Evolutionary conservation across 2,329 filamentous ascomycete genomes (phyloP).

Genomic region (Trichothecium sympodiale): DNA sequence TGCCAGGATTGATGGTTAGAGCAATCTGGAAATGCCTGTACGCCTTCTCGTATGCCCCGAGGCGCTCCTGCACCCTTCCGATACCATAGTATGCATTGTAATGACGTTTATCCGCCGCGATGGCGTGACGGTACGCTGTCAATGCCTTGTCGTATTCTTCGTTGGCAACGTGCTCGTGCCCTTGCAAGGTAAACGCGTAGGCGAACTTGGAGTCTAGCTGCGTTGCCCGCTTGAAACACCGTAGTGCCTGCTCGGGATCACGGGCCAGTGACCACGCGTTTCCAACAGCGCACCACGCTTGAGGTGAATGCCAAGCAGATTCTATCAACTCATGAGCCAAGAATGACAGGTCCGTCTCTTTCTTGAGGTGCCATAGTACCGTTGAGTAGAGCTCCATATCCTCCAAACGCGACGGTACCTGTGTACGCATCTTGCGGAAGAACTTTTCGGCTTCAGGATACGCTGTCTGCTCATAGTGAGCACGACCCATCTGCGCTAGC

Average conservation of each 20-base stretch:
- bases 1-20: slow-evolving; percentile 82
- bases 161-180: slow-evolving; percentile 89
- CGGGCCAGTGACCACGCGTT: slow-evolving; percentile 89
- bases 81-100: slow-evolving; percentile 99
- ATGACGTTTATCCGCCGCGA: slow-evolving; percentile 76
- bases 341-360: slow-evolving; percentile 83
- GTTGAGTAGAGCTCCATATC: slow-evolving; percentile 99
- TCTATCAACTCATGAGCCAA: slow-evolving; percentile 86
- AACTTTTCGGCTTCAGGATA: slow-evolving; percentile 81
- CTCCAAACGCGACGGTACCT: slow-evolving; percentile 73
- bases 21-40: slow-evolving; percentile 86
- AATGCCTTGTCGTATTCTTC: slow-evolving; percentile 96
- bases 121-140: slow-evolving; percentile 73
- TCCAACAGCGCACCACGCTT: slow-evolving; percentile 91
- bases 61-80: slow-evolving; percentile 72
- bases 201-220: slow-evolving; percentile 85
- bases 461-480: slow-evolving; percentile 80
- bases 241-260: slow-evolving; percentile 88
- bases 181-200: slow-evolving; percentile 91
- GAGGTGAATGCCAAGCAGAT: slow-evolving; percentile 74
- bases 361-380: slow-evolving; percentile 95
- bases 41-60: slow-evolving; percentile 84
- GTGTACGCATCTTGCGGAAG: slow-evolving; percentile 67
- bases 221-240: slow-evolving; percentile 89
- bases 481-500: slow-evolving; percentile 78